Evolutionary conservation across 306 rosid species (phyloP).

Genomic region (Gynostemma pentaphyllum): DNA sequence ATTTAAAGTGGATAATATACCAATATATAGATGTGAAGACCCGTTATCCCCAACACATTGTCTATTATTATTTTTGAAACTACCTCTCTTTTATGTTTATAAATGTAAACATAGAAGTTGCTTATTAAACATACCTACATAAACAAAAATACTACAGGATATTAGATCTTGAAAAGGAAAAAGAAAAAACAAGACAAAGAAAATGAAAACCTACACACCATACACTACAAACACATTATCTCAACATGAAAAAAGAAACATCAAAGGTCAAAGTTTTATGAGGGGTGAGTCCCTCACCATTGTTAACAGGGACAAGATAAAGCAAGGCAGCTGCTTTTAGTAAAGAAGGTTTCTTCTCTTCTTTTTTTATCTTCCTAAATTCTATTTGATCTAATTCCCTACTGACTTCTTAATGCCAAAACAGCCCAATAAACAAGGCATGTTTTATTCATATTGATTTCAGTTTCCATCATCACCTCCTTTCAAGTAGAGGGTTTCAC

Average conservation of each 20-base stretch:
- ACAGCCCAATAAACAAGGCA: not conserved
- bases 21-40: too few species aligned
- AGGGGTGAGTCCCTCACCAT: not conserved
- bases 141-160: too few species aligned
- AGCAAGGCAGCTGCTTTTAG: slow-evolving; percentile 1
- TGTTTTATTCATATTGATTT: not conserved
- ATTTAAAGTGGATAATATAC: too few species aligned
- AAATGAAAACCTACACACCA: slow-evolving; percentile 1
- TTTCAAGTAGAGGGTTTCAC: slow-evolving; percentile 72
- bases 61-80: too few species aligned
- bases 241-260: slow-evolving; percentile 1
- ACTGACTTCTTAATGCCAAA: too few species aligned
- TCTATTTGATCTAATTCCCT: not conserved
- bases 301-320: not conserved
- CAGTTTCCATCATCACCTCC: slow-evolving; percentile 55
- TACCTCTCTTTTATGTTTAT: too few species aligned
- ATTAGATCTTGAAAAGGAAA: not conserved
- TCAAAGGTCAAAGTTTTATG: not conserved
- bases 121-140: too few species aligned
- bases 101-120: too few species aligned
- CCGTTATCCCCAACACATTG: too few species aligned
- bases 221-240: not conserved
- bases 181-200: not conserved
- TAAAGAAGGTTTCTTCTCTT: slow-evolving; percentile 8
- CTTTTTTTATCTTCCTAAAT: not conserved